Percentiles rank a stretch among this genome's conserved stretches.
These are phyloP conservation scores for Alternaria novae-zelandiae DNA, from an alignment of 2,329 filamentous ascomycete species.

Conservation along the genomic window DNA sequence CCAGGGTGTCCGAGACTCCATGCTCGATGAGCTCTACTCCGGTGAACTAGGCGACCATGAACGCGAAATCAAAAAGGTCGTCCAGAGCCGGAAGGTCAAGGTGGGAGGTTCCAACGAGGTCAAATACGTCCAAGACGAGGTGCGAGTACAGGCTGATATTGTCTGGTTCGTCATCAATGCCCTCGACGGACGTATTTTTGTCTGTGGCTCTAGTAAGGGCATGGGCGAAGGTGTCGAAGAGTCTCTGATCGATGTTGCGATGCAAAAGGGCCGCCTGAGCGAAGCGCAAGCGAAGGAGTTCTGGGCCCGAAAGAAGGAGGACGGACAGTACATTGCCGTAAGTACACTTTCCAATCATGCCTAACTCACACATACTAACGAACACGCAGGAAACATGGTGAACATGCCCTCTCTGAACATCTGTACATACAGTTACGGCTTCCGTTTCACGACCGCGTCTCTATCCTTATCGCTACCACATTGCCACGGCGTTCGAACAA, in stretches of 20 bases:
- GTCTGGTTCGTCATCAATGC: conserved; percentile 98
- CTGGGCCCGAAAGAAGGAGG: conserved; percentile 90
- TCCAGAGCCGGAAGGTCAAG: conserved; percentile 58
- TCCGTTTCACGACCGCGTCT: conserved; percentile 2
- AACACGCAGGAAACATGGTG: conserved; percentile 10
- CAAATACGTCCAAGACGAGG: conserved; percentile 96
- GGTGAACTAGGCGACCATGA: conserved; percentile 84
- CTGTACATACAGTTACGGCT: conserved; percentile 1
- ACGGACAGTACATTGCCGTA: conserved; percentile 91
- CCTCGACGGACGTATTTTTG: conserved; percentile 93
- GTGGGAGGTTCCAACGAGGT: conserved; percentile 63
- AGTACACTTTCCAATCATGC: conserved; percentile 22
- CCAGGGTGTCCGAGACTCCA: conserved; percentile 90
- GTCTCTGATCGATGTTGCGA: conserved; percentile 86
- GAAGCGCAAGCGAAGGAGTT: conserved; percentile 82
- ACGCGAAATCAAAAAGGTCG: conserved; percentile 56
- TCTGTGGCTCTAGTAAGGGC: conserved; percentile 91
- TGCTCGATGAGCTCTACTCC: conserved; percentile 94
- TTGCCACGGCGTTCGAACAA: conserved; percentile 16
- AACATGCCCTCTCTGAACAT: neutral
- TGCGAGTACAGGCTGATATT: conserved; percentile 87
- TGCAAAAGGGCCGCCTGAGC: conserved; percentile 88
- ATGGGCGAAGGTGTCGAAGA: conserved; percentile 97
- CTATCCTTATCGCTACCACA: conserved; percentile 7
- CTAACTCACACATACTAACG: neutral